Percentiles rank a stretch among this genome's conserved stretches.
Evolutionary conservation across 2,329 filamentous ascomycete genomes (phyloP).

Genomic region (Daldinia eschscholtzii): DNA sequence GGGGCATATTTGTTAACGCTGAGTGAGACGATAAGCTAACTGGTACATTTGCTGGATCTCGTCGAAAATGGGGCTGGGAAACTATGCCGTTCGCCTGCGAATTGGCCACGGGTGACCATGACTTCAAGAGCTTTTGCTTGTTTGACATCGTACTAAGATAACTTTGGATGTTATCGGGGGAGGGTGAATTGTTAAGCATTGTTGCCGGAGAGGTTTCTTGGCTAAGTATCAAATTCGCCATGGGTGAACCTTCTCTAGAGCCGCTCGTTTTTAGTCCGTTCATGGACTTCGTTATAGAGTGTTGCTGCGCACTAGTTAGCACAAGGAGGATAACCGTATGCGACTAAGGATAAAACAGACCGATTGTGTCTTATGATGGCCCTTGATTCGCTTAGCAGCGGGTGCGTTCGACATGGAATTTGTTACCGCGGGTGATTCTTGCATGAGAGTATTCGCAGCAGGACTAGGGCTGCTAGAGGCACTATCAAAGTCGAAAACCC

Average conservation of each 20-base stretch:
- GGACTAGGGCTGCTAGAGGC: constrained; percentile 68
- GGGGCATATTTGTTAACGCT: constrained; percentile 28
- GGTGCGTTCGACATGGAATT: constrained; percentile 41
- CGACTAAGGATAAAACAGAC: constrained; percentile 41
- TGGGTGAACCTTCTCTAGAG: constrained; percentile 68
- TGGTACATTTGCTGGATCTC: constrained; percentile 37
- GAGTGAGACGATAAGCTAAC: constrained; percentile 37
- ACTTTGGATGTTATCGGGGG: constrained; percentile 58
- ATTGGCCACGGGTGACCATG: constrained; percentile 54
- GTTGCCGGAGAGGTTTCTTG: constrained; percentile 65
- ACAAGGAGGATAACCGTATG: background rate
- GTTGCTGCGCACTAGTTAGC: constrained; percentile 60
- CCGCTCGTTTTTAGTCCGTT: constrained; percentile 61
- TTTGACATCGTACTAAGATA: constrained; percentile 52
- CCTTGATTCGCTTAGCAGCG: constrained; percentile 48
- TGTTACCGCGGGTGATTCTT: constrained; percentile 30
- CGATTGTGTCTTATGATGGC: constrained; percentile 47
- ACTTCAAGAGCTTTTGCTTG: constrained; percentile 42
- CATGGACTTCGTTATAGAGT: constrained; percentile 64
- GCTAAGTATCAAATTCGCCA: constrained; percentile 64
- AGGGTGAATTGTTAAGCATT: constrained; percentile 62
- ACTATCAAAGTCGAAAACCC: constrained; percentile 70
- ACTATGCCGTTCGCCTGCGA: constrained; percentile 24
- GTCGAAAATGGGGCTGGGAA: constrained; percentile 18
- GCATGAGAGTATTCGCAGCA: constrained; percentile 40